Base-by-base conservation (phyloP, 179 eudicot genomes). In the Monotropa hypopitys region DNA sequence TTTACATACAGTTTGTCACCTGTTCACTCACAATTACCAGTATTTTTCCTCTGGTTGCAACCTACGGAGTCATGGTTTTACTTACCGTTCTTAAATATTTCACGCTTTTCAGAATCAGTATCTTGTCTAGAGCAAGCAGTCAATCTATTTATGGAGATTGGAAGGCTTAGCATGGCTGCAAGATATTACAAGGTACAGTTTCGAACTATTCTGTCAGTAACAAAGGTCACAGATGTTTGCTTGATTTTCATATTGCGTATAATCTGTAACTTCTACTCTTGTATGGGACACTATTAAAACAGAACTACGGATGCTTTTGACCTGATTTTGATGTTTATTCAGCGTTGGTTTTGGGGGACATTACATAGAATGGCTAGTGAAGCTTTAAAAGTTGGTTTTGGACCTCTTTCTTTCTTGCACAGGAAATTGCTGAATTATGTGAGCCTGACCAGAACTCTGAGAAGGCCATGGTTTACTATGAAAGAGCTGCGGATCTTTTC, bases 351-450 rank as follows among this genome's bases (percentile, higher is more conserved):
- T 73, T 18, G 8, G 56, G 62, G 51, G 38, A 12, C 56, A 70
- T 47, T 46, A 26, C 40, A 30, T 49, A 5, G 18, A 9, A 28
- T 20, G 65, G 76, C 63, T 54, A 2, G 30, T 73, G 11, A 33
- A 47, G 35, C 28, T 50, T 16, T 47, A 66, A 63, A 9, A 32
- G 75, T 40, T 28, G 59, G 42, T 72, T 54, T 70, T 73, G 70
- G 32, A 32, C 49, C 79, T 74, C 47, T 11, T 74, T 62, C 50
- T 59, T 49, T 84, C 65, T 20, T 70, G 38, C 79, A 69, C 87
- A 94, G 98, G 98, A 94, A 90, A 94, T 94, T 76, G 98, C 94
- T 74, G 97, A 94, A 79, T 81, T 90, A 73, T 85, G 79, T 62
- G 98, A 94, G 86, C 79, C 83, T 61, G 94, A 88, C 46, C 88